Percentiles rank a stretch among this genome's conserved stretches.
Conservation (phyloP, 192 early-diverging fungal genomes). For the Phycomyces nitens region DNA sequence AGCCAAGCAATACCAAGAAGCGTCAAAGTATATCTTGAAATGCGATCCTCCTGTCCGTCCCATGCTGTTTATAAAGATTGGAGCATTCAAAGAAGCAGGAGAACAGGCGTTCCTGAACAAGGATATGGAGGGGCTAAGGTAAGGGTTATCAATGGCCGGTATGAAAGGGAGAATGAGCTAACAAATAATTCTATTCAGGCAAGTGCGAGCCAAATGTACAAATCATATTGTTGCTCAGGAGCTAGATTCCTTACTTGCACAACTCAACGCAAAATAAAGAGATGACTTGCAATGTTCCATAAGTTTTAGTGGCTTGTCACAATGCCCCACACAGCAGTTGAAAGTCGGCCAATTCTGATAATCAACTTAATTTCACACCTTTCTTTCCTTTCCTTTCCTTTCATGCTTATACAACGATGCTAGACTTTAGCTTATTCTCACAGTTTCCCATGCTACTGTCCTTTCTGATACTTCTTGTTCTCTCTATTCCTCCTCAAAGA, state of each 20-base stretch:
- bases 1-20: constrained; percentile 72
- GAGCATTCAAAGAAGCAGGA: constrained; percentile 70
- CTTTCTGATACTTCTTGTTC: neutral
- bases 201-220: constrained; percentile 41
- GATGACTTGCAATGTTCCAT: neutral
- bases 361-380: neutral
- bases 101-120: constrained; percentile 60
- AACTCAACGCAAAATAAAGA: constrained; percentile 34
- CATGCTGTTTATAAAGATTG: constrained; percentile 65
- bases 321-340: neutral
- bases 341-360: neutral
- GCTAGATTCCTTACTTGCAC: constrained; percentile 39
- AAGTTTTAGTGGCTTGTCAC: neutral
- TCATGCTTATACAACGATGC: neutral
- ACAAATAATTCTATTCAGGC: constrained; percentile 21
- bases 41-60: constrained; percentile 63
- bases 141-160: constrained; percentile 19
- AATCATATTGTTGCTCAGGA: constrained; percentile 46
- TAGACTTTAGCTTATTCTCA: neutral
- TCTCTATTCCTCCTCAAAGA: neutral
- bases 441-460: neutral
- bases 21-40: constrained; percentile 69
- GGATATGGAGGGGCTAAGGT: constrained; percentile 61
- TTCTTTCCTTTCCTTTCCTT: neutral
- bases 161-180: neutral